phyloP scores from a whole-genome alignment of 1,139 yeast genomes.

The Debaryomyces subglobosus region DNA sequence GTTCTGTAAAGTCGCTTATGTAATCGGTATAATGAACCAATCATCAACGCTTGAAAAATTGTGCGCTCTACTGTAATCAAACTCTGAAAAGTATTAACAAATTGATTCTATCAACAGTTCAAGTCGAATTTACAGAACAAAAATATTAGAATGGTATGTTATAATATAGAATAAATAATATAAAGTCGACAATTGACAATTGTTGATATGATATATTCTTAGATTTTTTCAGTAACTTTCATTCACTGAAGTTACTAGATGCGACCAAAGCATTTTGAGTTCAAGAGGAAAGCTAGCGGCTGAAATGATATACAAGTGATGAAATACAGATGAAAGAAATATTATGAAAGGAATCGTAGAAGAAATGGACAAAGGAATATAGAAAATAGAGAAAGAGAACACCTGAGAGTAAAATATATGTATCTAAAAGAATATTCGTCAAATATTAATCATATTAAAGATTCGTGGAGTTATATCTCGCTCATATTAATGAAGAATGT shows the following conservation, averaged over 20 bases:
- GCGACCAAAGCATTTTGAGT: neutral
- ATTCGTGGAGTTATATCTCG: neutral
- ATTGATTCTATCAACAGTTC: neutral
- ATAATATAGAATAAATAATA: neutral
- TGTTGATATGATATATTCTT: neutral
- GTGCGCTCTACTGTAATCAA: slow-evolving; percentile 9
- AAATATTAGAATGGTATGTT: slow-evolving; percentile 6
- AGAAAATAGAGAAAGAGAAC: neutral
- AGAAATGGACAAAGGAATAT: neutral
- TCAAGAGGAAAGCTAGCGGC: neutral
- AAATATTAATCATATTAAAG: neutral
- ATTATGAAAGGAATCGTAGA: neutral
- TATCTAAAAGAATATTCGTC: neutral
- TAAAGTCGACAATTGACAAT: neutral
- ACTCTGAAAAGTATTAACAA: slow-evolving; percentile 4
- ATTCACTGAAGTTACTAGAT: neutral
- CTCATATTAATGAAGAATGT: neutral
- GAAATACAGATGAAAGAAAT: neutral
- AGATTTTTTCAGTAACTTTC: neutral
- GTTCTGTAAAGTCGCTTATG: slow-evolving; percentile 7
- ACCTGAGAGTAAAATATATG: neutral
- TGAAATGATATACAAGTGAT: neutral
- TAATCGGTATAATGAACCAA: slow-evolving; percentile 16
- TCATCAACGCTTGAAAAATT: slow-evolving; percentile 17
- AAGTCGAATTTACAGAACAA: neutral